phyloP scores from a whole-genome alignment of 2,329 filamentous ascomycete genomes.

The Penicillium thymicola region DNA sequence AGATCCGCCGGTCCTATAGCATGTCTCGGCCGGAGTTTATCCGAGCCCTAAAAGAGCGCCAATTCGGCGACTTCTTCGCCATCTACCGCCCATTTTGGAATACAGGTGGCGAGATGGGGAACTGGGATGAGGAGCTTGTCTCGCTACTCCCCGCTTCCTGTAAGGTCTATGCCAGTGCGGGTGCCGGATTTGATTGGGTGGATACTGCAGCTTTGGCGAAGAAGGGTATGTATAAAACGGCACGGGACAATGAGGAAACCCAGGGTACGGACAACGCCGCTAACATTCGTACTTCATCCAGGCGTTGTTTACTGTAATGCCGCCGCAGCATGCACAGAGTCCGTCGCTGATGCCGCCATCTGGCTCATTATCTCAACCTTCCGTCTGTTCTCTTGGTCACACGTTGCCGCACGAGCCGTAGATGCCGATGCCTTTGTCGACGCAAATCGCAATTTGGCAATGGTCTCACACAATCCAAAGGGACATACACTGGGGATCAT shows the following conservation, averaged over 20 bases:
- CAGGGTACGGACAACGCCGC: background rate
- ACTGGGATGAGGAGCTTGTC: conserved; percentile 60
- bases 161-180: conserved; percentile 58
- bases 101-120: conserved; percentile 63
- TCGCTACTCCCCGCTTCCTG: conserved; percentile 52
- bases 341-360: conserved; percentile 69
- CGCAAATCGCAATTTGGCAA: conserved; percentile 60
- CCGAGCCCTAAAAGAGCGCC: conserved; percentile 40
- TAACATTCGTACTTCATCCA: conserved; percentile 1
- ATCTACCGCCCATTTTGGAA: conserved; percentile 62
- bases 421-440: conserved; percentile 50
- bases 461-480: conserved; percentile 61
- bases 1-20: conserved; percentile 36
- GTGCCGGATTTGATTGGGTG: conserved; percentile 63
- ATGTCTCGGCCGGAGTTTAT: conserved; percentile 41
- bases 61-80: conserved; percentile 43
- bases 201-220: conserved; percentile 59
- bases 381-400: conserved; percentile 64
- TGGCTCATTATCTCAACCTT: conserved; percentile 68
- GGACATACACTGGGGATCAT: conserved; percentile 62
- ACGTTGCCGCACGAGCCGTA: conserved; percentile 52
- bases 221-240: conserved; percentile 46
- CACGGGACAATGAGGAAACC: background rate
- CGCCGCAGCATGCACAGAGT: conserved; percentile 66
- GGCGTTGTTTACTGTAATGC: conserved; percentile 63